phyloP scores from a whole-genome alignment of 2,329 filamentous ascomycete species.

The Mycosphaerella sp. region DNA sequence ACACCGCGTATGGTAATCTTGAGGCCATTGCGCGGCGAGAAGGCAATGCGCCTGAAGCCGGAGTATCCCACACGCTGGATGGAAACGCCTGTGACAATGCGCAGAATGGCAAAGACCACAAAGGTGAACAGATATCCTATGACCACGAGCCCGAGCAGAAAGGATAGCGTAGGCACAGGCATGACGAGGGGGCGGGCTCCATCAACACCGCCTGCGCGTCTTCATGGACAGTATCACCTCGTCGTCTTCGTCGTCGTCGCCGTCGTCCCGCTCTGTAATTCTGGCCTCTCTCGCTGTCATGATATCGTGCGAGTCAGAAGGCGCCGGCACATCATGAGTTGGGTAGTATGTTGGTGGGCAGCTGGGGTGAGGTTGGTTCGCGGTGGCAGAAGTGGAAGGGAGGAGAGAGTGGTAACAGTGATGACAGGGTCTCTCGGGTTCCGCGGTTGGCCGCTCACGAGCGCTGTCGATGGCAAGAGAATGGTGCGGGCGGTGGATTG shows the following conservation, averaged over 20 bases:
- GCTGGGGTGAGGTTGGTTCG: too few species aligned
- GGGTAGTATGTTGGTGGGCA: too few species aligned
- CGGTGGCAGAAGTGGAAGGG: too few species aligned
- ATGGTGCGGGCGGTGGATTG: too few species aligned
- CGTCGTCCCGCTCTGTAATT: background rate
- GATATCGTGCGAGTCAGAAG: background rate
- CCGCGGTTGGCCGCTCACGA: too few species aligned
- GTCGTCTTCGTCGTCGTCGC: background rate
- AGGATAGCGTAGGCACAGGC: constrained; percentile 51
- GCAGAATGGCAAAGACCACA: constrained; percentile 84
- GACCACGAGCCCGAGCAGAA: constrained; percentile 77
- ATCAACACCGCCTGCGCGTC: constrained; percentile 15
- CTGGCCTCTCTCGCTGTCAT: background rate
- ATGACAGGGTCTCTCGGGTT: too few species aligned
- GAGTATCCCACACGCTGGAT: constrained; percentile 94
- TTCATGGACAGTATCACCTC: background rate
- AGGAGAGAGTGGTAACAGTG: too few species aligned
- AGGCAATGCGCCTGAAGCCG: constrained; percentile 83
- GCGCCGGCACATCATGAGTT: too few species aligned
- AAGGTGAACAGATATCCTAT: constrained; percentile 88
- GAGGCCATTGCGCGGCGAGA: constrained; percentile 80
- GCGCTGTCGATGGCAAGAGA: too few species aligned
- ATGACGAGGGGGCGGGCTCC: constrained; percentile 30
- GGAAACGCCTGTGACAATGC: constrained; percentile 86
- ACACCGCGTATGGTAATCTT: constrained; percentile 84